Conservation (phyloP, 306 rosid species). For the Chamaecrista fasciculata region DNA sequence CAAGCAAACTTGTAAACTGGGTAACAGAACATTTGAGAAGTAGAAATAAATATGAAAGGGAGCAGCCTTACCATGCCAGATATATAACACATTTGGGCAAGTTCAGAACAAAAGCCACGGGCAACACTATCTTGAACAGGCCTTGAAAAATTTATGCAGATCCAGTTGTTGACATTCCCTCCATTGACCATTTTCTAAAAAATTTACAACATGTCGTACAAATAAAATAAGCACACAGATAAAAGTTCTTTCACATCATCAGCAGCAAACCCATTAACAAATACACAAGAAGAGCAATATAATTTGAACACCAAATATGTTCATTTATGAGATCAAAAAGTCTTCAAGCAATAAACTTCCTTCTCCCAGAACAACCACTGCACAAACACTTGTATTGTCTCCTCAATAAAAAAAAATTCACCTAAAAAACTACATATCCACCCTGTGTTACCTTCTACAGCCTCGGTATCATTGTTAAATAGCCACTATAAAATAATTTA, state of each 20-base stretch:
- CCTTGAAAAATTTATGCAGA: conserved; percentile 83
- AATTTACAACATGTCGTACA: not conserved
- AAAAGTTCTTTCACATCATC: not conserved
- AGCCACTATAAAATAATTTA: not conserved
- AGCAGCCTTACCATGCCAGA: conserved; percentile 86
- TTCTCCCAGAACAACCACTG: not conserved
- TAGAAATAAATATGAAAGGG: not conserved
- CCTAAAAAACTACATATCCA: not conserved
- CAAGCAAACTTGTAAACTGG: not conserved
- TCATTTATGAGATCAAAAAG: not conserved
- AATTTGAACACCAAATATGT: not conserved
- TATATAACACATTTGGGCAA: conserved; percentile 80
- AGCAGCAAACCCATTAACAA: not conserved
- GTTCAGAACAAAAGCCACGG: conserved; percentile 72
- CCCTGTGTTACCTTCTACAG: not conserved
- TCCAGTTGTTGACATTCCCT: conserved; percentile 81
- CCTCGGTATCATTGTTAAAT: not conserved
- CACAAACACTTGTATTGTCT: not conserved
- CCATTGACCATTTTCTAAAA: conserved; percentile 99
- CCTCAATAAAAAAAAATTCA: not conserved
- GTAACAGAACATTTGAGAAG: not conserved
- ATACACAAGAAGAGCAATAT: not conserved
- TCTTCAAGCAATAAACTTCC: not conserved
- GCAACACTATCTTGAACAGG: conserved; percentile 78
- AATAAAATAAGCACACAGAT: not conserved